These are phyloP conservation scores for Komagataella pseudopastoris DNA, from an alignment of 805 yeast species.

Conservation along the genomic window DNA sequence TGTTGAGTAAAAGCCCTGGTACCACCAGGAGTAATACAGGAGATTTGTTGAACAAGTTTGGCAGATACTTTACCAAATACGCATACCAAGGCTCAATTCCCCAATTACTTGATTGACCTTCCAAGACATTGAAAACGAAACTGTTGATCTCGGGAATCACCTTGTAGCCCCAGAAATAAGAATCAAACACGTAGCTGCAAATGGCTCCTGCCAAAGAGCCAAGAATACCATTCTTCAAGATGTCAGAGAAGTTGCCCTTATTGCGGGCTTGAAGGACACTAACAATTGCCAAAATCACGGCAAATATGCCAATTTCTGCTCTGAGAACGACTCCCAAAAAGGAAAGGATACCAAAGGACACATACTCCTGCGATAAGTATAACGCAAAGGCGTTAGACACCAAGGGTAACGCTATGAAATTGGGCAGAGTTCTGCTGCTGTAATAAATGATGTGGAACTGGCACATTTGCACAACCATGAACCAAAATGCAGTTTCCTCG, in stretches of 20 bases:
- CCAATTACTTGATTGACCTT: slow-evolving; percentile 69
- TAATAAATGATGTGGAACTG: slow-evolving; percentile 79
- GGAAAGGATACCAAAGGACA: slow-evolving; percentile 36
- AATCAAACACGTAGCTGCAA: slow-evolving; percentile 42
- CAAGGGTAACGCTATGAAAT: slow-evolving; percentile 69
- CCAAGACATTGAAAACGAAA: slow-evolving; percentile 61
- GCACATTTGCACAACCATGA: slow-evolving; percentile 37
- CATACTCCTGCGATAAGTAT: slow-evolving; percentile 32
- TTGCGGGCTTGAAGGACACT: slow-evolving; percentile 26
- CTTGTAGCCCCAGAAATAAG: slow-evolving; percentile 54
- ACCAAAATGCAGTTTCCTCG: slow-evolving; percentile 36
- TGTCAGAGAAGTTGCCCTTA: not conserved
- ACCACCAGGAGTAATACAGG: slow-evolving; percentile 24
- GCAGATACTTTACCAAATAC: slow-evolving; percentile 47
- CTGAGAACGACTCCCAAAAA: slow-evolving; percentile 61
- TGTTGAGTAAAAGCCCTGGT: slow-evolving; percentile 18
- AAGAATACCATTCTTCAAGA: slow-evolving; percentile 23
- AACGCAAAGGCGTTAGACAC: slow-evolving; percentile 41
- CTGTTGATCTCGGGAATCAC: slow-evolving; percentile 63
- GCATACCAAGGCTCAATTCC: slow-evolving; percentile 67
- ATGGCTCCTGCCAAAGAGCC: slow-evolving; percentile 43
- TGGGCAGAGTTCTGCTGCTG: slow-evolving; percentile 80
- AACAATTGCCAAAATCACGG: slow-evolving; percentile 31
- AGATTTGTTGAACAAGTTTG: slow-evolving; percentile 30
- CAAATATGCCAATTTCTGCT: slow-evolving; percentile 51